Conservation (phyloP, 345 rosid species). For the Boechera stricta region DNA sequence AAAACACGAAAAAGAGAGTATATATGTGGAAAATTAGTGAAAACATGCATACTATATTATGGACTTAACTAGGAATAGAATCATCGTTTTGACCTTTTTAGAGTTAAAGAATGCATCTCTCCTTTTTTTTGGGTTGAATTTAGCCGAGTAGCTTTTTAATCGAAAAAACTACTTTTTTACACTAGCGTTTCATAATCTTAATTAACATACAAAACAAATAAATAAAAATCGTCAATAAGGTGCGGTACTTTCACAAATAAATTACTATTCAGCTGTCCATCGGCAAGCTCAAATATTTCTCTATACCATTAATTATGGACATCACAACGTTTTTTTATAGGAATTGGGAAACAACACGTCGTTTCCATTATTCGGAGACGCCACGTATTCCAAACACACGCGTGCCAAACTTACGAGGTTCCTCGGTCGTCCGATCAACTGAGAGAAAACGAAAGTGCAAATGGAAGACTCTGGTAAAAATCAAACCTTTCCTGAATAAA, state of each 20-base stretch:
- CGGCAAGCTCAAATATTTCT: too few relatives aligned
- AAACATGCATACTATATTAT: too few relatives aligned
- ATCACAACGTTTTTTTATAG: neutral
- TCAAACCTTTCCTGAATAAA: neutral
- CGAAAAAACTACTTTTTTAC: neutral
- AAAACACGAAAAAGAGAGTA: too few relatives aligned
- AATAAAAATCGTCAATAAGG: too few relatives aligned
- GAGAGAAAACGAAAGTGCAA: slow-evolving; percentile 49
- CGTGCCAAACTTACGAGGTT: slow-evolving; percentile 17
- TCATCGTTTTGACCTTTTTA: too few relatives aligned
- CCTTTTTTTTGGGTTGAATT: too few relatives aligned
- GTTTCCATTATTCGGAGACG: slow-evolving; percentile 4
- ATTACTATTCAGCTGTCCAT: neutral
- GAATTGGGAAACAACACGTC: slow-evolving; percentile 7
- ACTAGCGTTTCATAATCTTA: neutral
- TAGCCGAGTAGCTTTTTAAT: too few relatives aligned
- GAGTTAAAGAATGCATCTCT: too few relatives aligned
- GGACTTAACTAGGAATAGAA: too few relatives aligned
- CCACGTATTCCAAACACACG: slow-evolving; percentile 24
- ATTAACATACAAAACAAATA: neutral
- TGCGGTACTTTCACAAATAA: neutral
- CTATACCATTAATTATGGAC: neutral
- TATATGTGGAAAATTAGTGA: too few relatives aligned
- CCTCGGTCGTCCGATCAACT: slow-evolving; percentile 25
- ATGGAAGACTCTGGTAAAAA: slow-evolving; percentile 44